Conservation (phyloP, 1,284 basidiomycete species). For the Malassezia obtusa region DNA sequence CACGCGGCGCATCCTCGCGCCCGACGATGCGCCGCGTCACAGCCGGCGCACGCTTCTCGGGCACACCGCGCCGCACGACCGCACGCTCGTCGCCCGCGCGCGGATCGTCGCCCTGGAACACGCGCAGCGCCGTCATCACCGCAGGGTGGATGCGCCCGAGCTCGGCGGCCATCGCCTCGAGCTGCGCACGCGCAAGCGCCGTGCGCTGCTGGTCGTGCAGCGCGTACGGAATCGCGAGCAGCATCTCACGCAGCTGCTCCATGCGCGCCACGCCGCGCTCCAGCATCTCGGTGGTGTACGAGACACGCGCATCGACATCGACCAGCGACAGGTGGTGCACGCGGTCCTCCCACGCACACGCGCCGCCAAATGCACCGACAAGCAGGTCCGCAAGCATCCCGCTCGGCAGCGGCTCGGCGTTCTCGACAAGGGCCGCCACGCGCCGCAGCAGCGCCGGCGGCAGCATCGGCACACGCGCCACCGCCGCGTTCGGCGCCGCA, state of each 20-base stretch:
- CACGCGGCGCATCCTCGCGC: constrained; percentile 16
- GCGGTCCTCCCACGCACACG: constrained; percentile 43
- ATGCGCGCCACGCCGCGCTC: constrained; percentile 33
- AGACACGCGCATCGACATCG: constrained; percentile 32
- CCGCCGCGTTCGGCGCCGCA: background rate
- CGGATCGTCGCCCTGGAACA: constrained; percentile 19
- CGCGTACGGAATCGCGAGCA: constrained; percentile 30
- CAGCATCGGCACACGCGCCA: constrained; percentile 33
- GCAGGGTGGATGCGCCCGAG: constrained; percentile 36
- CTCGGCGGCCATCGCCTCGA: constrained; percentile 38
- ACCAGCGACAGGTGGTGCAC: constrained; percentile 35
- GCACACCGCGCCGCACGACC: background rate
- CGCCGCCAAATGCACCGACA: constrained; percentile 40
- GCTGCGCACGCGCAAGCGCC: constrained; percentile 36
- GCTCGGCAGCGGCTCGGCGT: constrained; percentile 28
- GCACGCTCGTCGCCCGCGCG: background rate
- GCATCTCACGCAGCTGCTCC: constrained; percentile 34
- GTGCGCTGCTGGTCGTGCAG: constrained; percentile 36
- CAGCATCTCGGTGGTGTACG: constrained; percentile 27
- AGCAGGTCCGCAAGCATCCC: constrained; percentile 39
- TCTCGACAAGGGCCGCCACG: constrained; percentile 31
- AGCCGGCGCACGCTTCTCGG: background rate
- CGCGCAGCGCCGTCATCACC: constrained; percentile 33
- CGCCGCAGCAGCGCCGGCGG: constrained; percentile 33
- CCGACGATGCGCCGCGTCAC: constrained; percentile 25